Percentiles rank a stretch among this genome's conserved stretches.
Conservation (phyloP, 176 grass and related monocot species). For the Zizania latifolia region DNA sequence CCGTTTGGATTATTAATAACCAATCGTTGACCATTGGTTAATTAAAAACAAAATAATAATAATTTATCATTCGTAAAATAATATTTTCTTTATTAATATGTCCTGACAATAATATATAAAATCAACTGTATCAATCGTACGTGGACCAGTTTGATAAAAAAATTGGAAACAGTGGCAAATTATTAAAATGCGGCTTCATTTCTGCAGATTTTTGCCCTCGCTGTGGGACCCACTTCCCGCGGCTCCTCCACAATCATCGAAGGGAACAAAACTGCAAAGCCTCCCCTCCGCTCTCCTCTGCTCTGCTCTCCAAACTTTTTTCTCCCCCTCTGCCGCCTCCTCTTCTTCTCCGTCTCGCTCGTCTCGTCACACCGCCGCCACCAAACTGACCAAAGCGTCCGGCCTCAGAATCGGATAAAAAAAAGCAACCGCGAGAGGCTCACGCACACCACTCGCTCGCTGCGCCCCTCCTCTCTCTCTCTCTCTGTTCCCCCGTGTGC, state of each 20-base stretch:
- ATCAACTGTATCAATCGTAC: too few species aligned
- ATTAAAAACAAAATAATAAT: too few species aligned
- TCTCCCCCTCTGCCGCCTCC: neutral
- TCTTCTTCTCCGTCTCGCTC: too few species aligned
- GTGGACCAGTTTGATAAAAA: too few species aligned
- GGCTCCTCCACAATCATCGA: constrained; percentile 30
- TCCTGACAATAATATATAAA: too few species aligned
- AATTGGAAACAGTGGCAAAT: too few species aligned
- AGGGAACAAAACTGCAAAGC: neutral
- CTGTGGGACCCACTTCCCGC: constrained; percentile 25
- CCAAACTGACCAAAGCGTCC: constrained; percentile 25
- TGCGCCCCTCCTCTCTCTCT: neutral
- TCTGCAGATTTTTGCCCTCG: neutral
- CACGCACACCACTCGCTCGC: neutral
- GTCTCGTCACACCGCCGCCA: constrained; percentile 16
- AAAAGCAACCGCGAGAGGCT: neutral
- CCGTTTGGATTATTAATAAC: too few species aligned
- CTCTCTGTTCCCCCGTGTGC: neutral
- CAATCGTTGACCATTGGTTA: too few species aligned
- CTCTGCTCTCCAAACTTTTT: neutral
- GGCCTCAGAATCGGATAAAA: constrained; percentile 13
- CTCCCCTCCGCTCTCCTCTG: neutral
- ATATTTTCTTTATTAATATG: too few species aligned
- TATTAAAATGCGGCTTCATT: too few species aligned
- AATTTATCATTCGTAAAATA: too few species aligned